A percentile compares a stretch with the other conserved stretches of the same genome.
phyloP scores from a whole-genome alignment of 805 yeast genomes.

The Huiozyma sinensis region DNA sequence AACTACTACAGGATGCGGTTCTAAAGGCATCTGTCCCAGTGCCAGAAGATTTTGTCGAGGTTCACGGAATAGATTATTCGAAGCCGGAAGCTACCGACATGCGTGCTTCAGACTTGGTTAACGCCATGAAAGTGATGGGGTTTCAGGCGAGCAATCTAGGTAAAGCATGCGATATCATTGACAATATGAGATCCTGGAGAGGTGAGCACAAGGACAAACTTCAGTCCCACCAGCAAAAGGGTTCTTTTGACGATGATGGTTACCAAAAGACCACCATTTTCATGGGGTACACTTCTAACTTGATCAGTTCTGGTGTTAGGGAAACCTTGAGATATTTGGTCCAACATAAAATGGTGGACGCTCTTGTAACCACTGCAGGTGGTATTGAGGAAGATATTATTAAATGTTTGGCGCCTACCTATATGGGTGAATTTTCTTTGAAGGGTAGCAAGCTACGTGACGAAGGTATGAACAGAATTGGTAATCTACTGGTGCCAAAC shows the following conservation, averaged over 20 bases:
- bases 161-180: constrained; percentile 83
- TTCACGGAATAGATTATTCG: constrained; percentile 84
- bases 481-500: constrained; percentile 92
- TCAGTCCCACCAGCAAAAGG: constrained; percentile 60
- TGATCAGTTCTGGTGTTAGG: constrained; percentile 89
- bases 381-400: constrained; percentile 97
- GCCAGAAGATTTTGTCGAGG: constrained; percentile 68
- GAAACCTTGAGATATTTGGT: constrained; percentile 83
- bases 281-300: constrained; percentile 92
- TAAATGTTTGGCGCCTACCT: constrained; percentile 94
- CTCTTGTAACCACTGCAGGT: constrained; percentile 95
- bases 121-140: constrained; percentile 89
- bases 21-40: constrained; percentile 77
- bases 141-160: constrained; percentile 87
- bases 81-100: constrained; percentile 64
- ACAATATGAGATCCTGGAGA: constrained; percentile 89
- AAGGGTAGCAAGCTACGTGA: constrained; percentile 78
- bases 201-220: constrained; percentile 64
- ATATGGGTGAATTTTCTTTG: constrained; percentile 79
- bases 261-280: constrained; percentile 81
- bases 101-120: constrained; percentile 67
- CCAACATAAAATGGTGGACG: constrained; percentile 89
- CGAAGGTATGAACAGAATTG: constrained; percentile 95
- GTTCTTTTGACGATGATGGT: constrained; percentile 69
- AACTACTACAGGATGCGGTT: constrained; percentile 82